A percentile compares a stretch with the other conserved stretches of the same genome.
phyloP scores from a whole-genome alignment of 108 stramenopile species.

The Cyclotella choctawhatcheeana region DNA sequence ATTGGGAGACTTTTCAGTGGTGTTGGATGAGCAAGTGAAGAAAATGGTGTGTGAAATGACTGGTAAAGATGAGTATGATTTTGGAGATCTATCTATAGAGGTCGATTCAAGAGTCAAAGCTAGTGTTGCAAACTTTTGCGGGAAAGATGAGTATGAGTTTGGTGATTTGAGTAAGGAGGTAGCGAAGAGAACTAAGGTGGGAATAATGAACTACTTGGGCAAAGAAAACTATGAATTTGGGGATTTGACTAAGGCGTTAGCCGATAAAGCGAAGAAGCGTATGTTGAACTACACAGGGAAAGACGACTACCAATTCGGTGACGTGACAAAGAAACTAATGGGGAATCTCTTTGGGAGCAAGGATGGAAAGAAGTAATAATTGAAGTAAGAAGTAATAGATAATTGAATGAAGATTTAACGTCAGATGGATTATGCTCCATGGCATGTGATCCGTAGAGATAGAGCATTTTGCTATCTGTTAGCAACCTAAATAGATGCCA shows the following conservation, averaged over 20 bases:
- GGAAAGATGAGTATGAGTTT: slow-evolving; percentile 74
- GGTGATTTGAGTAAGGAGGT: slow-evolving; percentile 70
- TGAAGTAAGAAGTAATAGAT: no score
- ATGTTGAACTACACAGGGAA: slow-evolving; percentile 74
- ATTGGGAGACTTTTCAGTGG: slow-evolving; percentile 80
- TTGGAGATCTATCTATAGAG: slow-evolving; percentile 73
- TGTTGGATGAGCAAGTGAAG: slow-evolving; percentile 69
- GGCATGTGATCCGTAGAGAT: no score
- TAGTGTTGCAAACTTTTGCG: slow-evolving; percentile 69
- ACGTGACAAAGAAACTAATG: slow-evolving; percentile 75
- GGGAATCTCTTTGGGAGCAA: slow-evolving; percentile 64
- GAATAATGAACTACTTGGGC: slow-evolving; percentile 76
- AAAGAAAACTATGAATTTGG: slow-evolving; percentile 75
- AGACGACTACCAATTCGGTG: slow-evolving; percentile 73
- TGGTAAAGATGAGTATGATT: slow-evolving; percentile 80
- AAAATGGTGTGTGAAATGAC: slow-evolving; percentile 69
- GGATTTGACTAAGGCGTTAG: slow-evolving; percentile 48
- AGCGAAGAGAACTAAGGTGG: slow-evolving; percentile 58
- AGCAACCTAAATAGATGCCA: no score
- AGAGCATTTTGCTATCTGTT: no score
- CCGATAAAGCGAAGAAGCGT: slow-evolving; percentile 71
- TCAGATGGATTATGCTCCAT: no score
- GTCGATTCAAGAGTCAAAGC: slow-evolving; percentile 66
- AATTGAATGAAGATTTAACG: no score
- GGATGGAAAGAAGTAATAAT: slow-evolving; percentile 25